phyloP scores from a whole-genome alignment of 2,329 filamentous ascomycete genomes.

The Colletotrichum theobromicola region DNA sequence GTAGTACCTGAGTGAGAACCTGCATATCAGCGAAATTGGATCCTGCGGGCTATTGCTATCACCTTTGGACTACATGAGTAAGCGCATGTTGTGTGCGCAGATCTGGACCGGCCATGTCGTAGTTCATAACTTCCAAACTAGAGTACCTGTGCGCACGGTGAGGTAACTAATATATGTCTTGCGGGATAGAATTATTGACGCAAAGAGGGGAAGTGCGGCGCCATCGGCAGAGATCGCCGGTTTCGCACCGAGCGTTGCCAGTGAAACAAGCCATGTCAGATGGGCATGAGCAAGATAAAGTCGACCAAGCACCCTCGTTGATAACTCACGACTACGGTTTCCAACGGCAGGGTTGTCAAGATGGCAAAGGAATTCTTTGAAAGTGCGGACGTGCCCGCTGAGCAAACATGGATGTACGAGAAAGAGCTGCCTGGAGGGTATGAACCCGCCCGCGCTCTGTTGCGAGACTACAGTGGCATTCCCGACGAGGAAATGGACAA shows the following conservation, averaged over 20 bases:
- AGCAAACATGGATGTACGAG: neutral
- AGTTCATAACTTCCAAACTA: neutral
- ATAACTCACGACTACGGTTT: neutral
- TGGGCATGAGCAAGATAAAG: neutral
- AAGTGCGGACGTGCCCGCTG: neutral
- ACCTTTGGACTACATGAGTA: neutral
- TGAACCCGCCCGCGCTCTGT: constrained; percentile 38
- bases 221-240: neutral
- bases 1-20: neutral
- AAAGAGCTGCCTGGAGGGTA: constrained; percentile 39
- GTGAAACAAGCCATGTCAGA: neutral
- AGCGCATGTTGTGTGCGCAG: neutral
- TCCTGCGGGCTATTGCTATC: neutral
- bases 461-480: constrained; percentile 43
- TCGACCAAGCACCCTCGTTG: neutral
- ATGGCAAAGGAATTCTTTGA: neutral
- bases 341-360: neutral
- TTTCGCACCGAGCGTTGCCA: neutral
- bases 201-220: neutral
- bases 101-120: neutral
- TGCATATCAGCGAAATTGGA: neutral
- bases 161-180: neutral
- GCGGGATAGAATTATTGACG: neutral
- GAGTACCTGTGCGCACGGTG: neutral
- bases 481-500: constrained; percentile 36